phyloP scores from a whole-genome alignment of 192 early-diverging fungal genomes.

The Umbelopsis isabellina region DNA sequence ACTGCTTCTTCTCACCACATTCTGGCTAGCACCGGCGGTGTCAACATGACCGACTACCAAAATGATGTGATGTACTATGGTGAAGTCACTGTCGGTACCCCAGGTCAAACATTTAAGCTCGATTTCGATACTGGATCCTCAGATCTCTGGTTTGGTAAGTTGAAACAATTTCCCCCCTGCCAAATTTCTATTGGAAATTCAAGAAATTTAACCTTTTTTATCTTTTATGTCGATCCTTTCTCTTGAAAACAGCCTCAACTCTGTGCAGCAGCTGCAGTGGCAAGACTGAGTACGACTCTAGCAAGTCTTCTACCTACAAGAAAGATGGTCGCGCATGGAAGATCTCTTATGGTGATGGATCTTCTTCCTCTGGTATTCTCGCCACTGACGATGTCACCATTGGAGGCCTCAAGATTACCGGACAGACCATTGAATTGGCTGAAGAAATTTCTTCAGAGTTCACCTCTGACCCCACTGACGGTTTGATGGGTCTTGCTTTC shows the following conservation, averaged over 20 bases:
- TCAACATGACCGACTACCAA: constrained; percentile 13
- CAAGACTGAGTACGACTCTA: constrained; percentile 54
- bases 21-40: background rate
- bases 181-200: background rate
- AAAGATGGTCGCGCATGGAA: constrained; percentile 54
- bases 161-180: background rate
- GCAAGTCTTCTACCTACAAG: constrained; percentile 56
- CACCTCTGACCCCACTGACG: constrained; percentile 58
- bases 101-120: constrained; percentile 60
- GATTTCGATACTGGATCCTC: constrained; percentile 65
- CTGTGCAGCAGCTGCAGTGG: constrained; percentile 32
- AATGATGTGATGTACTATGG: constrained; percentile 58
- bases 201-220: background rate
- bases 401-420: constrained; percentile 55
- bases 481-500: constrained; percentile 64
- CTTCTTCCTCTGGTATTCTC: constrained; percentile 42
- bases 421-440: constrained; percentile 65
- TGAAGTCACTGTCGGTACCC: constrained; percentile 55
- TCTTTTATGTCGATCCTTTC: background rate
- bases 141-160: constrained; percentile 54
- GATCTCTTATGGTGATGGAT: constrained; percentile 61
- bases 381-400: constrained; percentile 57
- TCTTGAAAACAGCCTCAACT: constrained; percentile 35
- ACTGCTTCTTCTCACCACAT: background rate
- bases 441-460: constrained; percentile 58